Base-by-base conservation (phyloP, 2,329 filamentous ascomycete genomes). In the Nigrograna mackinnonii region DNA sequence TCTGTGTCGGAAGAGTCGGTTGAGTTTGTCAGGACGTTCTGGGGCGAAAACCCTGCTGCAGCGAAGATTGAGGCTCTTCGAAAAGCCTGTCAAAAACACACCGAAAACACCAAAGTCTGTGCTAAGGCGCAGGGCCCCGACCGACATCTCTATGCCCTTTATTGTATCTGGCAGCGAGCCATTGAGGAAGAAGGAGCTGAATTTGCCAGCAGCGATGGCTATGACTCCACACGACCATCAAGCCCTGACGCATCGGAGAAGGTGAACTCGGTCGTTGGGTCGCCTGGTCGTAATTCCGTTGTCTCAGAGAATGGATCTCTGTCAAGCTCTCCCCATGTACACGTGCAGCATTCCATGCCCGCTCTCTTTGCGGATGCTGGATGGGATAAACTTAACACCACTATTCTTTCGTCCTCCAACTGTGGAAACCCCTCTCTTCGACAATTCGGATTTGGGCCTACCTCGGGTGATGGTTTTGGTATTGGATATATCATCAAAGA, bases 401-500 rank as follows among this genome's bases (percentile, higher is more conserved):
- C 92, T 6, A 89, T 97, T 51, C 76, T 99, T 28, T 95, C 89
- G 5, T 97, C 94, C 0, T 96, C 91, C n/a, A 99, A 99, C 76
- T 99, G 94, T 69, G 94, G 94, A 45, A 99, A 97, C 69, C 94
- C 94, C 0, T 90, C 87, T 0, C 83, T 99, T 14, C 85, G 94
- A 2, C 92, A 97, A 58, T 99, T 99, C 59, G 94, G 94, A 3
- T 99, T 99, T 64, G 94, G 94, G 0, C 94, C 94, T 2, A 95
- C 92, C 0, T 92, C 89, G 0, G 92, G 85, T 2, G 91, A 96
- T 53, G 94, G 94, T 0, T 97, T 97, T 62, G 94, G 94, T 21
- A 96, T 99, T 42, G 94, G 94, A 2, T 99, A 99, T 73, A 97
- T 99, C 60, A 96, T 99, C 79, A 99, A 99, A 71, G 90, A 95